phyloP scores from a whole-genome alignment of 495 filamentous ascomycete genomes.

The Sabuloglossum arenarium region DNA sequence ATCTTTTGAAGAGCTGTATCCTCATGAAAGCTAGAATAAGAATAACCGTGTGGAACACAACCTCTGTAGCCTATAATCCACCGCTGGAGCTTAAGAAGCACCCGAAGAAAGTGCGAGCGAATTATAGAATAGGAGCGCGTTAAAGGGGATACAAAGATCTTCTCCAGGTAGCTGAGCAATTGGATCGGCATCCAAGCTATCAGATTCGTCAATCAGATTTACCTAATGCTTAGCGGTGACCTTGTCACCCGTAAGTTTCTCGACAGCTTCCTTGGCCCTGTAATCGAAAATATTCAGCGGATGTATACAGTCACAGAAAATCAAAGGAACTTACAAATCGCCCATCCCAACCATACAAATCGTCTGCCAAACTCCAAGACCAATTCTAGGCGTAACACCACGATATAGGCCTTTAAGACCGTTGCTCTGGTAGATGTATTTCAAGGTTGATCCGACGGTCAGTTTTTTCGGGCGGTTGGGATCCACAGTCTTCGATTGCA shows the following conservation, averaged over 20 bases:
- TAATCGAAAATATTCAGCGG: constrained; percentile 10
- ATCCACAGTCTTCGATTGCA: constrained; percentile 97
- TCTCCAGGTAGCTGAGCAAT: too few species aligned
- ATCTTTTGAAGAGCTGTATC: too few species aligned
- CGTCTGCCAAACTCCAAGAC: constrained; percentile 94
- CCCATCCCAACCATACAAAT: constrained; percentile 99
- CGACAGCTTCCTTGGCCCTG: constrained; percentile 92
- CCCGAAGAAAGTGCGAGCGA: too few species aligned
- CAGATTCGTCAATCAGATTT: neutral
- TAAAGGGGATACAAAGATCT: too few species aligned
- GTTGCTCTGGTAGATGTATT: constrained; percentile 79
- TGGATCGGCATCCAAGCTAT: too few species aligned
- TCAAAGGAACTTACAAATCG: constrained; percentile 60
- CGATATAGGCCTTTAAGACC: constrained; percentile 89
- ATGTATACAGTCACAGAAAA: constrained; percentile 7
- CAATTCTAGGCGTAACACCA: constrained; percentile 83
- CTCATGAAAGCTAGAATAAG: too few species aligned
- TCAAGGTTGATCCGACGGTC: constrained; percentile 81
- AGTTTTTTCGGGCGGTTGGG: constrained; percentile 97
- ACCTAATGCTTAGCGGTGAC: constrained; percentile 87
- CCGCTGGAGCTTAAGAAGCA: too few species aligned
- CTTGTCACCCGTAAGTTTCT: constrained; percentile 83
- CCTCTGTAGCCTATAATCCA: too few species aligned
- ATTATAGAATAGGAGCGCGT: too few species aligned
- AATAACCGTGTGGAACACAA: too few species aligned